Evolutionary conservation across 306 rosid genomes (phyloP).

Genomic region (Rosa multiflora): DNA sequence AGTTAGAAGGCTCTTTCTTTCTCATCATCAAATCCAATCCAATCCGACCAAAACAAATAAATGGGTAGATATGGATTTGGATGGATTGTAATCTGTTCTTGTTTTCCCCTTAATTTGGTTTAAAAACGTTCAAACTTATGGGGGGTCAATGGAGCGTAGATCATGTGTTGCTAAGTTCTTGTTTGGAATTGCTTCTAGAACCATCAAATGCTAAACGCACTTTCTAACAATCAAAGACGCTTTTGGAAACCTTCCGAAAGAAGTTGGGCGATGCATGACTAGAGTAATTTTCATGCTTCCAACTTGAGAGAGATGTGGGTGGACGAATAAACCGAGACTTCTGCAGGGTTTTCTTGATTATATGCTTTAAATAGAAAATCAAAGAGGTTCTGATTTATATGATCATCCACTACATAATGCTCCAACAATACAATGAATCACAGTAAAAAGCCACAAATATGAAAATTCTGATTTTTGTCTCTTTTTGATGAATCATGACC

Average conservation of each 20-base stretch:
- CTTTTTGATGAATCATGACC: background rate
- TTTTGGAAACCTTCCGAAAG: background rate
- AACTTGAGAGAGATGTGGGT: background rate
- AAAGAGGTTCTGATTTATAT: background rate
- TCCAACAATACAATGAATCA: background rate
- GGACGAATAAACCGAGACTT: background rate
- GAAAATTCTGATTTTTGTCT: background rate
- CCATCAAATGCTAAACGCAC: background rate
- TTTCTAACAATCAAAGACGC: background rate
- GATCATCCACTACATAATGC: background rate
- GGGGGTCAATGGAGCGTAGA: background rate
- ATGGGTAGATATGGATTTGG: background rate
- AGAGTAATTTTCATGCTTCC: too few species aligned
- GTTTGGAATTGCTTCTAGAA: background rate
- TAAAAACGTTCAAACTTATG: background rate
- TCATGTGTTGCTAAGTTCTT: background rate
- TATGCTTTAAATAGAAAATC: background rate
- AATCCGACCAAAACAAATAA: background rate
- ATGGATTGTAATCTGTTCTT: background rate
- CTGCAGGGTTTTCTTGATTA: background rate
- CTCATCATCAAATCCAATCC: background rate
- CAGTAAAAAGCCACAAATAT: background rate
- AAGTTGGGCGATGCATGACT: background rate
- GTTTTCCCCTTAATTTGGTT: background rate
- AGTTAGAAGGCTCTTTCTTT: background rate